Conservation (phyloP, 2,329 filamentous ascomycete species). For the Aspergillus persii region DNA sequence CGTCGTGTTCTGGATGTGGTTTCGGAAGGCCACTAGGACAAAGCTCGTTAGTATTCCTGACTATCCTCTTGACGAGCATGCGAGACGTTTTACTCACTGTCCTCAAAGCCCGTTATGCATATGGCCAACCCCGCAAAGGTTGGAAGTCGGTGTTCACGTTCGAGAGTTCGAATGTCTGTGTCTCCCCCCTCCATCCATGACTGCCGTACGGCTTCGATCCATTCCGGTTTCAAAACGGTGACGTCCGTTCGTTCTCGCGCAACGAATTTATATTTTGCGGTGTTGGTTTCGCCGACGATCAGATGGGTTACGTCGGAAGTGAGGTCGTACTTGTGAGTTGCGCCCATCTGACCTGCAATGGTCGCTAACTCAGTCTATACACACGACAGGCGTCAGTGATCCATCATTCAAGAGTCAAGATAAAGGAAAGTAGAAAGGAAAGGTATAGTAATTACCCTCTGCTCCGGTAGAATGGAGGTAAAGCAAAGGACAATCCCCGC, state of each 20-base stretch:
- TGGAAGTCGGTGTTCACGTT: constrained; percentile 53
- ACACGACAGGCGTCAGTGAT: not conserved
- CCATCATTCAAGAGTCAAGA: not conserved
- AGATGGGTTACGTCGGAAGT: constrained; percentile 96
- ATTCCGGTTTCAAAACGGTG: constrained; percentile 74
- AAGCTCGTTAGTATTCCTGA: not conserved
- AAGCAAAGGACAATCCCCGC: constrained; percentile 78
- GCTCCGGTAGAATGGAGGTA: constrained; percentile 77
- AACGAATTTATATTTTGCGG: constrained; percentile 93
- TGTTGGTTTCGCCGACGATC: constrained; percentile 83
- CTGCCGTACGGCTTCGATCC: constrained; percentile 76
- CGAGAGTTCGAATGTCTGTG: constrained; percentile 69
- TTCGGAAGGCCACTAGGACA: constrained; percentile 60
- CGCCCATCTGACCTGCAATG: constrained; percentile 74
- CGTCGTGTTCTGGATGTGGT: constrained; percentile 67
- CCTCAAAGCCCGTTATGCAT: constrained; percentile 69
- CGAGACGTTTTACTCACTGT: constrained; percentile 47
- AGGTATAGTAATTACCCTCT: constrained; percentile 58
- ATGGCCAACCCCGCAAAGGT: constrained; percentile 56
- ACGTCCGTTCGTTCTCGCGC: constrained; percentile 86
- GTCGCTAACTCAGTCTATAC: constrained; percentile 41
- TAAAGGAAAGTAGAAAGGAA: not conserved
- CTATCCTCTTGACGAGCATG: too few relatives aligned
- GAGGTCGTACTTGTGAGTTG: constrained; percentile 81
- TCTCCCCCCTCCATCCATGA: constrained; percentile 78